Evolutionary conservation across 164 flowering plant genomes (phyloP).

Genomic region (Kingdonia uniflora): DNA sequence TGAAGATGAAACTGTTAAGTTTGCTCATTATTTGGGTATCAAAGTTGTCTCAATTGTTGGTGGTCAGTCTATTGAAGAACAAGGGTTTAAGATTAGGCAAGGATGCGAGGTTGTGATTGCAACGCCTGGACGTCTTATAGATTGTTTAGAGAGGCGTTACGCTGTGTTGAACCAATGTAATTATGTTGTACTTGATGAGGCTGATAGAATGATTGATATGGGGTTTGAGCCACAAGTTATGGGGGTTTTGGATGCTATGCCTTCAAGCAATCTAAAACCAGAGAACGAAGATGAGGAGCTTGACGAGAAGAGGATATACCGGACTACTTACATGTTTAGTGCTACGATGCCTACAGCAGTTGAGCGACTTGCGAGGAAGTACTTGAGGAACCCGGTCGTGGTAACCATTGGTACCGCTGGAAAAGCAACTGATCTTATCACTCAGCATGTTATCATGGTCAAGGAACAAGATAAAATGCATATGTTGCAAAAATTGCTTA

Average conservation of each 20-base stretch:
- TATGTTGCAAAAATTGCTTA: constrained; percentile 49
- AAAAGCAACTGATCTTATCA: constrained; percentile 71
- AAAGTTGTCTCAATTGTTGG: constrained; percentile 84
- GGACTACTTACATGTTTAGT: constrained; percentile 94
- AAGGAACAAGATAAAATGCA: constrained; percentile 67
- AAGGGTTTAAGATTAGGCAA: constrained; percentile 69
- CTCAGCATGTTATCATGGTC: constrained; percentile 67
- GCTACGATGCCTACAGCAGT: constrained; percentile 95
- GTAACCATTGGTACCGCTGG: constrained; percentile 60
- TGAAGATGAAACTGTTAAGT: constrained; percentile 83
- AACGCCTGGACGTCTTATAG: constrained; percentile 78
- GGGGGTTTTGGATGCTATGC: constrained; percentile 88
- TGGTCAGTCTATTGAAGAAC: constrained; percentile 88
- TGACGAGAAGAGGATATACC: too few relatives aligned
- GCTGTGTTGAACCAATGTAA: constrained; percentile 78
- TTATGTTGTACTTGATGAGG: constrained; percentile 92
- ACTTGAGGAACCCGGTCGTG: constrained; percentile 84
- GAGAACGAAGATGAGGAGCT: too few relatives aligned
- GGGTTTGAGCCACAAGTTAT: constrained; percentile 89
- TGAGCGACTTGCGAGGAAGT: constrained; percentile 88
- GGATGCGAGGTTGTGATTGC: constrained; percentile 91
- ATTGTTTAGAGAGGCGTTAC: constrained; percentile 71
- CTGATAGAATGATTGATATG: constrained; percentile 95
- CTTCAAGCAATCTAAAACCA: too few relatives aligned
- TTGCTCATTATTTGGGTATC: constrained; percentile 72